Conservation (phyloP, 805 yeast species). For the Myxozyma neotropica region DNA sequence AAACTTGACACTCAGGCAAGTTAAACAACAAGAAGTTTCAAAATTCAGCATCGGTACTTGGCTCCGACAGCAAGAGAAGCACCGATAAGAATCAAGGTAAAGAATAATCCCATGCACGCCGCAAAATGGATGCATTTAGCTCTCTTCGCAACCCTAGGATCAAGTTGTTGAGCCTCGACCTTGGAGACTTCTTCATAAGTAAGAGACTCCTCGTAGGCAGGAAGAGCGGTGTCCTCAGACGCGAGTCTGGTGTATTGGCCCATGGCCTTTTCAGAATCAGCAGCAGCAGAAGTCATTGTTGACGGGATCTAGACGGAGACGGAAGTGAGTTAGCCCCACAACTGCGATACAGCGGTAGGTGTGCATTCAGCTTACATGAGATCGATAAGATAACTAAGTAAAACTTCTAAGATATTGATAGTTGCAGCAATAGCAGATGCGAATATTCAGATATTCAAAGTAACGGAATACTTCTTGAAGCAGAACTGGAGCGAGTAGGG, state of each 20-base stretch:
- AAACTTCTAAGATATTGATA: no score
- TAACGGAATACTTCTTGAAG: no score
- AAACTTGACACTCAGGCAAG: no score
- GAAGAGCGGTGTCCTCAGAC: background rate
- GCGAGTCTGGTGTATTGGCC: slow-evolving; percentile 4
- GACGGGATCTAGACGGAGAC: background rate
- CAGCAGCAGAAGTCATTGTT: background rate
- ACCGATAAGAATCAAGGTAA: background rate
- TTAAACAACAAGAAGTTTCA: no score
- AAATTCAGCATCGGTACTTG: background rate
- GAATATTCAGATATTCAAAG: no score
- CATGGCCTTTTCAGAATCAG: background rate
- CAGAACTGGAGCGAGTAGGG: no score
- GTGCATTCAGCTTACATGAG: no score
- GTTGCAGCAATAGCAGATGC: background rate
- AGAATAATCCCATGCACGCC: background rate
- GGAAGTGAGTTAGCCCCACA: background rate
- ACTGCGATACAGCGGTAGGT: no score
- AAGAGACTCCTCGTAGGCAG: slow-evolving; percentile 7
- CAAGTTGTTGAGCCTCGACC: slow-evolving; percentile 6
- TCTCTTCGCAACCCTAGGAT: background rate
- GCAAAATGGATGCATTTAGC: background rate
- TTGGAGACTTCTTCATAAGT: background rate
- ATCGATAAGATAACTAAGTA: no score
- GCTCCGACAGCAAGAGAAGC: background rate